Base-by-base conservation (phyloP, 352 stramenopile genomes). In the Pythium dissotocum region DNA sequence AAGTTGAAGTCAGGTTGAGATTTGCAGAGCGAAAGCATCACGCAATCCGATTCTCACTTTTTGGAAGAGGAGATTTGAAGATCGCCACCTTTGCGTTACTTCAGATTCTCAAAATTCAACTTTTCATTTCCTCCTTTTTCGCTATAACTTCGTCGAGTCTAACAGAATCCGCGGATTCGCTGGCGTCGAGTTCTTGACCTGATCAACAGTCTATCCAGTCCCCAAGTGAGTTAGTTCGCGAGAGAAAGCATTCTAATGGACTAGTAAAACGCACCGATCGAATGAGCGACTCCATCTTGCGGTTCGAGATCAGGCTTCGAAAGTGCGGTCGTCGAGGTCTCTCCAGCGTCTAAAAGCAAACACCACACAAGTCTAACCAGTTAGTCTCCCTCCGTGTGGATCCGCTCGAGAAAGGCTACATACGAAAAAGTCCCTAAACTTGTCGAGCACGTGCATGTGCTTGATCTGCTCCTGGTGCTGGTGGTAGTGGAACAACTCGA, bases 341-440 rank as follows among this genome's bases (percentile, higher is more conserved):
- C 57, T 87, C 80, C 12, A 88, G 63, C 1, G 72, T 79, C 77
- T 84, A 69, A 55, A 58, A 10, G 53, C 33, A 18, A 30, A 46
- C 7, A 63, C 16, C 21, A 42, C 35, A 44, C 42, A 10, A 42
- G 33, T 60, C 42, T 26, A 30, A 58, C 38, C n/a, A 48, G 24
- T 55, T 51, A 35, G 24, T 26, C 49, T 56, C 49, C 7, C 46
- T 54, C 6, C 9, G n/a, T 54, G 4, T 54, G 48, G 16, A 52
- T 44, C 57, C 10, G 7, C 35, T 38, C 35, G 35, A 13, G 35
- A 38, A 12, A 12, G 35, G 35, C 10, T 21, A 75, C 77, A 67
- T 77, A 90, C 82, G 49, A 90, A 88, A 60, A 90, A 90, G 35
- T 88, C 79, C 35, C 78, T 77, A 58, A 88, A 90, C 61, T 88